A percentile compares a stretch with the other conserved stretches of the same genome.
Evolutionary conservation across 139 green algal species (phyloP).

Genomic region (Spirogloea muscicola): DNA sequence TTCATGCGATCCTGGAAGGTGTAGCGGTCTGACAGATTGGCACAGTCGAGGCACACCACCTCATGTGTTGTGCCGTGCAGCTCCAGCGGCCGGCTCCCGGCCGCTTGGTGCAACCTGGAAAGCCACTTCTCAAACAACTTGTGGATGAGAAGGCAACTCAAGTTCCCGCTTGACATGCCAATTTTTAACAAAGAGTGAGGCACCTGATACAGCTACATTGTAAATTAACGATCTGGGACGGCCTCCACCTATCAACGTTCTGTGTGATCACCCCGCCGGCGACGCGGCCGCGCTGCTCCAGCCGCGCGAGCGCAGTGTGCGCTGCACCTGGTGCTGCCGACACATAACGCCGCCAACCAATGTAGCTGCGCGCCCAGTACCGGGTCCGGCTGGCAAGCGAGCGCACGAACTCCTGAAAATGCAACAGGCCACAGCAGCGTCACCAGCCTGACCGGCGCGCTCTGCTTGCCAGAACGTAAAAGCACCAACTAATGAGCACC

Average conservation of each 20-base stretch:
- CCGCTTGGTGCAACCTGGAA: background rate
- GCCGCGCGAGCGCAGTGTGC: constrained; percentile 55
- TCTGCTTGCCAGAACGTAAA: too few relatives aligned
- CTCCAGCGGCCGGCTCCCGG: constrained; percentile 64
- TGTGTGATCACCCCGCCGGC: constrained; percentile 72
- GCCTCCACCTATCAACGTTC: constrained; percentile 80
- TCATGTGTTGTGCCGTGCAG: constrained; percentile 87
- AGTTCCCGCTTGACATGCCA: too few relatives aligned
- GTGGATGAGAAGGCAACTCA: too few relatives aligned
- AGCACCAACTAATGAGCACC: too few relatives aligned
- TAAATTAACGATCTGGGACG: background rate
- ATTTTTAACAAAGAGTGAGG: too few relatives aligned
- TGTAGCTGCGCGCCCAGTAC: constrained; percentile 82
- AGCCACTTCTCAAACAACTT: too few relatives aligned
- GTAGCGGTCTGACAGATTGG: background rate
- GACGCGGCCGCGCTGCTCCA: constrained; percentile 65
- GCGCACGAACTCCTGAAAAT: constrained; percentile 79
- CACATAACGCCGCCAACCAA: constrained; percentile 74
- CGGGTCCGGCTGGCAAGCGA: constrained; percentile 49
- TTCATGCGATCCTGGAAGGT: background rate
- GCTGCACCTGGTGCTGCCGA: constrained; percentile 59
- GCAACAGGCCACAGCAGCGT: too few relatives aligned
- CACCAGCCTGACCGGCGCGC: too few relatives aligned
- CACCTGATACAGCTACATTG: constrained; percentile 9
- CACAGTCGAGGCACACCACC: constrained; percentile 55